These are phyloP conservation scores for Cryptomeria japonica DNA, from an alignment of 75 land plant species.

Conservation along the genomic window DNA sequence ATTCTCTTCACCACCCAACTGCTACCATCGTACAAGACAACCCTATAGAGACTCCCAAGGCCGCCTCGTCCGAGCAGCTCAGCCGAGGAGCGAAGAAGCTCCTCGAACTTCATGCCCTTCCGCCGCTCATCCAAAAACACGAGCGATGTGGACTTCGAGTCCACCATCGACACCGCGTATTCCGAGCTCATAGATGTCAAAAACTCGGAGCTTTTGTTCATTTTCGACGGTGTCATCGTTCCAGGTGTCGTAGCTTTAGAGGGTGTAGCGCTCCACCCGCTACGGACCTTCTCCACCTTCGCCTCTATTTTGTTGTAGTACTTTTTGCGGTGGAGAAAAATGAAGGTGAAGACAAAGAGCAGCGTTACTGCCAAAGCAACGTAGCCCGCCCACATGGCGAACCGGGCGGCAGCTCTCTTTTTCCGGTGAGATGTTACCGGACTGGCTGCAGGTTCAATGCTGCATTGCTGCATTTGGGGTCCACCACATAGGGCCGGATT, in stretches of 20 bases:
- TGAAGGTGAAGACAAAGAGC: slow-evolving; percentile 4
- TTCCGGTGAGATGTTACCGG: background rate
- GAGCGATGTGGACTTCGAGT: slow-evolving; percentile 26
- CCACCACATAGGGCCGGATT: slow-evolving; percentile 50
- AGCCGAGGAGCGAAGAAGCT: slow-evolving; percentile 62
- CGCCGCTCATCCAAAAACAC: slow-evolving; percentile 32
- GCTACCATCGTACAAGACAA: slow-evolving; percentile 34
- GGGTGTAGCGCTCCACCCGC: slow-evolving; percentile 24
- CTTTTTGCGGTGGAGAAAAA: background rate
- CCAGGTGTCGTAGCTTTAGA: background rate
- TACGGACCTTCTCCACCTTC: slow-evolving; percentile 27
- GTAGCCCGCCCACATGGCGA: slow-evolving; percentile 13
- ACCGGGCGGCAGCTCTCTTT: background rate
- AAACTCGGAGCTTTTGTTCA: slow-evolving; percentile 14
- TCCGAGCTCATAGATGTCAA: slow-evolving; percentile 22
- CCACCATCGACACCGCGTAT: slow-evolving; percentile 21
- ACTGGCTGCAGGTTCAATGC: background rate
- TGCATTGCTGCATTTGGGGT: slow-evolving; percentile 15
- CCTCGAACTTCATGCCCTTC: slow-evolving; percentile 47
- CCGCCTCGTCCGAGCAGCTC: slow-evolving; percentile 68
- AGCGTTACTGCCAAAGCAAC: slow-evolving; percentile 7
- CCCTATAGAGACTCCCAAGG: slow-evolving; percentile 65
- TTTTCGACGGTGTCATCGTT: slow-evolving; percentile 13
- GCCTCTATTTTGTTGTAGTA: slow-evolving; percentile 8
- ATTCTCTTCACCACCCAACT: slow-evolving; percentile 67